A percentile compares a stretch with the other conserved stretches of the same genome.
Conservation (phyloP, 2,329 filamentous ascomycete species). For the Aspergillus transmontanensis region DNA sequence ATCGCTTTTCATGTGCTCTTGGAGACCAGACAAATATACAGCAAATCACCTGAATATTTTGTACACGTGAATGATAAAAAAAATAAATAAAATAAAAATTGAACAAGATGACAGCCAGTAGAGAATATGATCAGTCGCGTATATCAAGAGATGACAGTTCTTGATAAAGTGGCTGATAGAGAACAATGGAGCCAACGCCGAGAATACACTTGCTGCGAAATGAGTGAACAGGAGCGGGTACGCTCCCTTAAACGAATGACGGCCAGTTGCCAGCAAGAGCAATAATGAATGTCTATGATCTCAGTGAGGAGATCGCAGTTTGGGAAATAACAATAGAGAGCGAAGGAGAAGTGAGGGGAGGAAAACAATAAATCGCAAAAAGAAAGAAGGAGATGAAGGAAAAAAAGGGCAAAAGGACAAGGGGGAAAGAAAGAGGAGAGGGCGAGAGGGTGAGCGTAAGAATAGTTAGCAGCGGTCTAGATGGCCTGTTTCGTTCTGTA, state of each 20-base stretch:
- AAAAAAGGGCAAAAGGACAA: conserved; percentile 16
- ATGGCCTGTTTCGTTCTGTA: conserved; percentile 9
- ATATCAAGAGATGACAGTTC: neutral
- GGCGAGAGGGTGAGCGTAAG: neutral
- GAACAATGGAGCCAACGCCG: conserved; percentile 13
- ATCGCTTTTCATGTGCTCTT: neutral
- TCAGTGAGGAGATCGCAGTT: neutral
- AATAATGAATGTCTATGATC: conserved; percentile 4
- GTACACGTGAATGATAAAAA: conserved; percentile 1
- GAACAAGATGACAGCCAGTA: neutral
- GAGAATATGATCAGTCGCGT: neutral
- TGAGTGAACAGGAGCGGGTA: conserved; percentile 29
- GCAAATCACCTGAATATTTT: neutral
- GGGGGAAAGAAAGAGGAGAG: conserved; percentile 4
- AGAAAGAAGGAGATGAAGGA: conserved; percentile 22
- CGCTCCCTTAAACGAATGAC: conserved; percentile 28
- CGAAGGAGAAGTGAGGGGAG: conserved; percentile 2
- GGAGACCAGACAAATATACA: neutral
- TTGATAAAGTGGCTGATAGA: neutral
- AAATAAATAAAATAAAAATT: neutral
- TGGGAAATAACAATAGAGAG: conserved; percentile 6
- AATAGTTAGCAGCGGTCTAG: conserved; percentile 20
- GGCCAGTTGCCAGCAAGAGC: conserved; percentile 24
- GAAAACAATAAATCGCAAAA: conserved; percentile 6
- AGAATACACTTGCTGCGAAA: conserved; percentile 18